These are phyloP conservation scores for Neonectria punicea DNA, from an alignment of 2,329 filamentous ascomycete genomes.

Conservation along the genomic window DNA sequence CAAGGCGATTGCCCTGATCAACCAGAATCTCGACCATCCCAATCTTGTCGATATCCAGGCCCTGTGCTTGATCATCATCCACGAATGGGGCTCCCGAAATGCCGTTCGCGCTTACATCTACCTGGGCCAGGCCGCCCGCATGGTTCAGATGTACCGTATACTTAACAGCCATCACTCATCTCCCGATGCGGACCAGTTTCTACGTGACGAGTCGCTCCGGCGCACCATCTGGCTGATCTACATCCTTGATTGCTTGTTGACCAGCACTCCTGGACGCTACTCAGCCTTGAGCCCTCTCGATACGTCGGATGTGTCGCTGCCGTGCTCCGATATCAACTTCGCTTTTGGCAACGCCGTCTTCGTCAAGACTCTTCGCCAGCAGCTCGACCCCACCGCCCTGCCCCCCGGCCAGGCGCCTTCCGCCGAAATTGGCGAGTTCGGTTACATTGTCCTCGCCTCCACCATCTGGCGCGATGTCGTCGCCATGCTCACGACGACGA, in stretches of 20 bases:
- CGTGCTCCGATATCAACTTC: conserved; percentile 71
- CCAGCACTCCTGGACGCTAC: conserved; percentile 69
- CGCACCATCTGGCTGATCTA: conserved; percentile 72
- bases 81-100: conserved; percentile 71
- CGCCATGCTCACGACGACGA: conserved; percentile 67
- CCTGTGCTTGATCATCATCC: conserved; percentile 69
- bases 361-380: conserved; percentile 64
- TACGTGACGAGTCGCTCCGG: conserved; percentile 70
- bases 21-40: conserved; percentile 68
- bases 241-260: conserved; percentile 70
- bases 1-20: conserved; percentile 67
- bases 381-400: conserved; percentile 50
- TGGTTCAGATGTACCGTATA: conserved; percentile 72
- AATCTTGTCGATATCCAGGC: conserved; percentile 70
- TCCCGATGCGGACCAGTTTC: conserved; percentile 66
- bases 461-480: conserved; percentile 72
- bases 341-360: conserved; percentile 69
- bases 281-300: conserved; percentile 66
- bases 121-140: conserved; percentile 70
- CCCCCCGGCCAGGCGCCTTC: conserved; percentile 51
- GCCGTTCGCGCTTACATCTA: conserved; percentile 72
- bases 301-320: conserved; percentile 65
- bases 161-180: conserved; percentile 64
- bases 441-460: conserved; percentile 69
- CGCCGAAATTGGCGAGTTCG: conserved; percentile 69